Evolutionary conservation across 2,329 filamentous ascomycete genomes (phyloP), one percentile per base, ranked within the genome.

Genomic region (Pyrenophora graminea): DNA sequence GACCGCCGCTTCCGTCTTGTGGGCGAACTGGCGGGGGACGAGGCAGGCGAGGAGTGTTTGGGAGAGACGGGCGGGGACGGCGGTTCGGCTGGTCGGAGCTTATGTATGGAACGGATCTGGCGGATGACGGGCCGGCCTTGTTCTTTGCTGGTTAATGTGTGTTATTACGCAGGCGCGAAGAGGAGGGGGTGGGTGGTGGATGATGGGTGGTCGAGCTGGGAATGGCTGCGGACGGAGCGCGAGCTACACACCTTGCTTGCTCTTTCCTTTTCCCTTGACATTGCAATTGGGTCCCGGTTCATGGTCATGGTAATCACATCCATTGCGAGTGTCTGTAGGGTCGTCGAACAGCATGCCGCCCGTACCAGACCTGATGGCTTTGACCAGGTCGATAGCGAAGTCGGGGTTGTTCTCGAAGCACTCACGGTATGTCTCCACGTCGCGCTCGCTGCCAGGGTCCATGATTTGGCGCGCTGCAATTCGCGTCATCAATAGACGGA

Each of bases 401-500:
- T 80, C 77, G 1, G 79, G 70, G 56, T 75, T 79, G 53, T 72
- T 67, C 25, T 76, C 72, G 62, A 82, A 81, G 59, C 79, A 82
- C 34, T 71, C 69, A 32, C 76, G 75, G 58, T 83, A 83, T 3
- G 72, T 74, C 21, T 77, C 74, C 3, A 79, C 76, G 61, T 81
- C 75, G 49, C 76, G 75, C 36, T 80, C 73, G 46, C 70, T 76
- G 25, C 76, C 78, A 0, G 80, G 80, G 56, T 82, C 80, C 80
- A 83, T 82, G 53, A 82, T 80, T 67, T 83, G 80, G 21, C 80
- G 71, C 4, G 80, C 80, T n/a, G 80, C 80, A 40, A 83, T 82
- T 54, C 74, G 72, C 46, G 77, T 77, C 75, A 82, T 79, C 17
- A 82, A 69, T 25, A 65, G 71, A 31, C 79, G 72, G 61, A 82